Evolutionary conservation across 441 rosid genomes (phyloP).

Genomic region (Breynia disticha): DNA sequence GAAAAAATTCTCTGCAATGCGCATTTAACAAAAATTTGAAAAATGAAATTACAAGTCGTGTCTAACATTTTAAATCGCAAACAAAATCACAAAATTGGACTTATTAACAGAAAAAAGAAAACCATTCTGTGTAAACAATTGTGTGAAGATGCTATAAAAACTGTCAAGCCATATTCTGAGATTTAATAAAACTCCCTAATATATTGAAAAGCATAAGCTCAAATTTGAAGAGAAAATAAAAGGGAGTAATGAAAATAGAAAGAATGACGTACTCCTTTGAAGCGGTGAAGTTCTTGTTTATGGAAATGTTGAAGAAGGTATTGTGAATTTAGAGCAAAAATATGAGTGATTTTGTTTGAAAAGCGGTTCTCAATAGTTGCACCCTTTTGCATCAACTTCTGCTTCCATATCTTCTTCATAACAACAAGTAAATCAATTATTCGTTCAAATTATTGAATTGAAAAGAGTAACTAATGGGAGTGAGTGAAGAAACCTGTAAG

Average conservation of each 20-base stretch:
- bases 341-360: conserved; percentile 51
- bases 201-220: too few species aligned
- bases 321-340: conserved; percentile 45
- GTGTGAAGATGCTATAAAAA: too few species aligned
- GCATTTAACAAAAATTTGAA: not conserved
- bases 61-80: too few species aligned
- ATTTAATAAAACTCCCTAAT: too few species aligned
- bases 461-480: not conserved
- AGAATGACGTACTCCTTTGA: conserved; percentile 47
- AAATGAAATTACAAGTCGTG: too few species aligned
- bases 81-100: too few species aligned
- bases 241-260: not conserved
- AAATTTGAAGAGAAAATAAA: not conserved
- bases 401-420: conserved; percentile 68
- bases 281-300: conserved; percentile 31
- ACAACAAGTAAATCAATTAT: not conserved
- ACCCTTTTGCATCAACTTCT: conserved; percentile 78
- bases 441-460: not conserved
- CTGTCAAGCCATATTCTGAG: too few species aligned
- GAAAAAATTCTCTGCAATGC: conserved; percentile 44
- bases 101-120: too few species aligned
- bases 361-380: conserved; percentile 43
- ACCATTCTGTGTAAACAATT: too few species aligned
- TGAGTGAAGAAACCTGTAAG: conserved; percentile 46
- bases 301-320: conserved; percentile 35